phyloP scores from a whole-genome alignment of 1,284 basidiomycete genomes.

The Cutaneotrichosporon sp. region DNA sequence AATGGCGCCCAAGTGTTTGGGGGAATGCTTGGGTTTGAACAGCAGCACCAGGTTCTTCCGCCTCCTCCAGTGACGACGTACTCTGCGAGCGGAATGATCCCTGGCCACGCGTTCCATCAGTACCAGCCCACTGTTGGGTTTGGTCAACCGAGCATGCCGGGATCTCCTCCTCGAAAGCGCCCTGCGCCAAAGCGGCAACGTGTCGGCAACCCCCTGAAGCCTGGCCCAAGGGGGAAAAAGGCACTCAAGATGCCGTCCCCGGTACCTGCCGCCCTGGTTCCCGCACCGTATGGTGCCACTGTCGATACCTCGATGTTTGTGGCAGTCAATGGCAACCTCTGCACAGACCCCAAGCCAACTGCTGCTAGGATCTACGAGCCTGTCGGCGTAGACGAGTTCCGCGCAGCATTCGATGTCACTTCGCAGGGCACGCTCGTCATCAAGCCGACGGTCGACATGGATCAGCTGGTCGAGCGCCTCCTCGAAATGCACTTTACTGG shows the following conservation, averaged over 20 bases:
- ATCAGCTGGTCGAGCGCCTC: slow-evolving; percentile 23
- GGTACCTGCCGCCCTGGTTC: slow-evolving; percentile 8
- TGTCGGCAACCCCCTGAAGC: slow-evolving; percentile 33
- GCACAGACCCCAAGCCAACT: background rate
- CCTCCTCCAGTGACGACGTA: slow-evolving; percentile 20
- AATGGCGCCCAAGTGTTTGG: slow-evolving; percentile 14
- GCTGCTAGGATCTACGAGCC: slow-evolving; percentile 11
- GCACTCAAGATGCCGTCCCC: slow-evolving; percentile 11
- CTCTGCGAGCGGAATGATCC: slow-evolving; percentile 11
- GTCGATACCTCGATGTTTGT: background rate
- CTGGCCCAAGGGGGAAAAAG: slow-evolving; percentile 33
- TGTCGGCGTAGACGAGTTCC: slow-evolving; percentile 26
- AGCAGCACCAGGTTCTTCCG: slow-evolving; percentile 10
- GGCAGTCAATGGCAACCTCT: background rate
- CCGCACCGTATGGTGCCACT: background rate
- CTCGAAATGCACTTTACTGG: slow-evolving; percentile 22
- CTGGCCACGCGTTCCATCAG: slow-evolving; percentile 5
- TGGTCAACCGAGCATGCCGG: slow-evolving; percentile 8
- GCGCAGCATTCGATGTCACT: slow-evolving; percentile 16
- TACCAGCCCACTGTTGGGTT: slow-evolving; percentile 10
- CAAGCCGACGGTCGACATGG: slow-evolving; percentile 18
- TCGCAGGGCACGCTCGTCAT: slow-evolving; percentile 20
- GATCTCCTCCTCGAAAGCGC: slow-evolving; percentile 23
- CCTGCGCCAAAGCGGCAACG: slow-evolving; percentile 19
- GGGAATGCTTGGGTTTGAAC: background rate